Percentiles rank a stretch among this genome's conserved stretches.
phyloP scores from a whole-genome alignment of 2,329 filamentous ascomycete genomes.

The Bipolaris oryzae region DNA sequence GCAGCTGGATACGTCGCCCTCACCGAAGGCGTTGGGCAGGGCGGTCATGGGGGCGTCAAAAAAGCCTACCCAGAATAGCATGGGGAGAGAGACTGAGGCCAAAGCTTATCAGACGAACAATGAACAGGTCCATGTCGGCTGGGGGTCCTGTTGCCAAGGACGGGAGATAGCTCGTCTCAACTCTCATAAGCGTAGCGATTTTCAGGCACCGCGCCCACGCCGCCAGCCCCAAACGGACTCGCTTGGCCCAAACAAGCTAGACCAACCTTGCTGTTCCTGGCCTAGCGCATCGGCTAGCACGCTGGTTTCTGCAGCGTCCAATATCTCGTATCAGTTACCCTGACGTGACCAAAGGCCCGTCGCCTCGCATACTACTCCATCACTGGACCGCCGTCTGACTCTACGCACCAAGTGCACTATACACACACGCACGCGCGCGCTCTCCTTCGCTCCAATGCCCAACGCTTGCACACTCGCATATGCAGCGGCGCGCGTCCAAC shows the following conservation, averaged over 20 bases:
- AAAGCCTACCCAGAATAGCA: conserved; percentile 15
- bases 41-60: neutral
- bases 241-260: neutral
- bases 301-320: neutral
- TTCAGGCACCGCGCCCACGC: conserved; percentile 12
- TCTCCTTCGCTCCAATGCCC: neutral
- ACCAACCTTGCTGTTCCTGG: neutral
- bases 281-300: neutral
- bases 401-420: too few species aligned
- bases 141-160: neutral
- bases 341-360: neutral
- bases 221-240: neutral
- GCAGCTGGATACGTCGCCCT: conserved; percentile 8
- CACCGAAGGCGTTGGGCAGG: conserved; percentile 6
- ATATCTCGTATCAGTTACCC: neutral
- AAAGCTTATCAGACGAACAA: conserved; percentile 21
- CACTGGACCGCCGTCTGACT: too few species aligned
- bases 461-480: neutral
- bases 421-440: too few species aligned
- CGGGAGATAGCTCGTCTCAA: conserved; percentile 11
- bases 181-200: conserved; percentile 9
- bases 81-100: conserved; percentile 26
- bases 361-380: too few species aligned
- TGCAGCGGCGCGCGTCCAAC: too few species aligned
- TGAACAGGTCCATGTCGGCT: conserved; percentile 14